Conservation (phyloP, 148 eudicot species). For the Camellia granthamiana region DNA sequence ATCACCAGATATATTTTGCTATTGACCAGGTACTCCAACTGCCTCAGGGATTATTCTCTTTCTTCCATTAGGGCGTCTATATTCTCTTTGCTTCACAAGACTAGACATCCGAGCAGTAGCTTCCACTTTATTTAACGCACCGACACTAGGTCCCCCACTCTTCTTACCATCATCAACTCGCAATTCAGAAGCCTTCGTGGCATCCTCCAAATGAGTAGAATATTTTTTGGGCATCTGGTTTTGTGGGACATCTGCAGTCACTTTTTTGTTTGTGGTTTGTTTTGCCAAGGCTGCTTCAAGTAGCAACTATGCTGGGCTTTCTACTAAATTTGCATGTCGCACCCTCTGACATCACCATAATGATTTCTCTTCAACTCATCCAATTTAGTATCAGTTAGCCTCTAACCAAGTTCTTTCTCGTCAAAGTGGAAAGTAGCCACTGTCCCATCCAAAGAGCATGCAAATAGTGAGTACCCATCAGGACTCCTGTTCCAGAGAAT, state of each 20-base stretch:
- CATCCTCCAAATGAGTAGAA: conserved; percentile 34
- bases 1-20: no score
- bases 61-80: no score
- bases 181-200: conserved; percentile 44
- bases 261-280: conserved; percentile 54
- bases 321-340: conserved; percentile 31
- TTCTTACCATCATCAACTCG: conserved; percentile 43
- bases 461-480: conserved; percentile 94
- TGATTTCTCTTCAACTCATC: conserved; percentile 78
- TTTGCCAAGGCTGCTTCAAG: conserved; percentile 93
- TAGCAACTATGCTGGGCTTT: conserved; percentile 87
- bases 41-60: no score
- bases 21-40: no score
- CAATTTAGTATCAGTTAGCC: conserved; percentile 66
- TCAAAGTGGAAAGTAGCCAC: conserved; percentile 91
- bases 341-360: conserved; percentile 93
- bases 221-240: conserved; percentile 30
- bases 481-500: conserved; percentile 39
- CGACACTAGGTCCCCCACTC: no score
- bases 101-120: no score
- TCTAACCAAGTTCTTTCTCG: conserved; percentile 75
- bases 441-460: conserved; percentile 94
- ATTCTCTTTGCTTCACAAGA: no score
- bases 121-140: no score
- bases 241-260: no score